phyloP scores from a whole-genome alignment of 768 basidiomycete genomes.

The Tylopilus intermedius region DNA sequence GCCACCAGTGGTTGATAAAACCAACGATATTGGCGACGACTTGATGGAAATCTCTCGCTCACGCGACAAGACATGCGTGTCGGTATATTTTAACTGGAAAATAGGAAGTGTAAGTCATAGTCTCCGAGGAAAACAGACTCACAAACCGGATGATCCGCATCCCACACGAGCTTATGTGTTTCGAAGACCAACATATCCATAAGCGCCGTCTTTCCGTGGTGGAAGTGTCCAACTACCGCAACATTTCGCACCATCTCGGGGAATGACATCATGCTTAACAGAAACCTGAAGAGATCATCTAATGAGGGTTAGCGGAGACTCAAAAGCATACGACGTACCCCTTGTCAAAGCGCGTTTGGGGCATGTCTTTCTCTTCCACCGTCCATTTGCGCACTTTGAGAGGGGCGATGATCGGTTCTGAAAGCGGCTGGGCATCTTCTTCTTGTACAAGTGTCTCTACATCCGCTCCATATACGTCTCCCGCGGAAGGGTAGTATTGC shows the following conservation, averaged over 20 bases:
- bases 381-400: conserved; percentile 93
- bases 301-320: conserved; percentile 4
- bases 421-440: conserved; percentile 92
- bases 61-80: conserved; percentile 87
- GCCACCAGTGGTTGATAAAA: conserved; percentile 77
- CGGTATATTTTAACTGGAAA: conserved; percentile 84
- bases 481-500: conserved; percentile 92
- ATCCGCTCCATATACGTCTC: conserved; percentile 86
- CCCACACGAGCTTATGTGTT: conserved; percentile 93
- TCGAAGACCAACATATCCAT: conserved; percentile 97
- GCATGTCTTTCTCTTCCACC: conserved; percentile 92
- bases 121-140: conserved; percentile 7
- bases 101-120: conserved; percentile 19
- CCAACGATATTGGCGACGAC: conserved; percentile 92
- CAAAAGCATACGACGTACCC: conserved; percentile 49
- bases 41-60: conserved; percentile 92
- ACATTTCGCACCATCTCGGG: conserved; percentile 96
- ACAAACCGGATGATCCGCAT: conserved; percentile 82
- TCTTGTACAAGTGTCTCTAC: conserved; percentile 98
- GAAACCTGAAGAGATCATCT: conserved; percentile 54
- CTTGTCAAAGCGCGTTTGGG: conserved; percentile 96
- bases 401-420: conserved; percentile 93
- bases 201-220: conserved; percentile 95
- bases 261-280: conserved; percentile 85
- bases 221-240: conserved; percentile 91